Percentiles rank a stretch among this genome's conserved stretches.
These are phyloP conservation scores for Puccinia hordei DNA, from an alignment of 1,284 basidiomycete species.

Conservation along the genomic window DNA sequence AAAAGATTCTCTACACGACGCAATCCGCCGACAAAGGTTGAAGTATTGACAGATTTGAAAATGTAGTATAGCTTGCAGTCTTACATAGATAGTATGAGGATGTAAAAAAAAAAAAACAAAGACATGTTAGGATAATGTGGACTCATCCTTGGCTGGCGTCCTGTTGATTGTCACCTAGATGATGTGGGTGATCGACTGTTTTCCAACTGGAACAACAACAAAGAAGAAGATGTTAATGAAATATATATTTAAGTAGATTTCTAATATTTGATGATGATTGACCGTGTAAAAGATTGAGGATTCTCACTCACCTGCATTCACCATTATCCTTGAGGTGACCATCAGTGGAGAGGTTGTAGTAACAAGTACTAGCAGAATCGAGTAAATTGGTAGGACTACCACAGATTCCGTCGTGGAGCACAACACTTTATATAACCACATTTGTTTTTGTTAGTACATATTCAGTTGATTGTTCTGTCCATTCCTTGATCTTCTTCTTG, in stretches of 20 bases:
- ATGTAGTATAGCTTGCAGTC: too few species aligned
- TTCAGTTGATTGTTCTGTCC: too few species aligned
- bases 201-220: slow-evolving; percentile 5
- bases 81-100: too few species aligned
- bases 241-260: too few species aligned
- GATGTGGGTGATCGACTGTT: slow-evolving; percentile 11
- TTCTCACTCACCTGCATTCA: slow-evolving; percentile 28
- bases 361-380: neutral
- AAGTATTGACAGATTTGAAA: too few species aligned
- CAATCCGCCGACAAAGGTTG: too few species aligned
- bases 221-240: neutral
- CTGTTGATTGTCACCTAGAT: neutral
- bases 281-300: too few species aligned
- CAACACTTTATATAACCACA: slow-evolving; percentile 28
- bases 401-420: slow-evolving; percentile 33
- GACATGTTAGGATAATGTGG: too few species aligned
- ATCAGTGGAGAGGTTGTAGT: slow-evolving; percentile 20
- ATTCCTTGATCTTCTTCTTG: too few species aligned
- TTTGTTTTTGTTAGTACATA: neutral
- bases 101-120: too few species aligned
- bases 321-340: slow-evolving; percentile 26
- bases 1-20: too few species aligned
- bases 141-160: neutral
- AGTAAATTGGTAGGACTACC: slow-evolving; percentile 22
- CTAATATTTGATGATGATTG: too few species aligned